phyloP scores from a whole-genome alignment of 2,329 filamentous ascomycete species.

The Pseudogymnoascus sp. region DNA sequence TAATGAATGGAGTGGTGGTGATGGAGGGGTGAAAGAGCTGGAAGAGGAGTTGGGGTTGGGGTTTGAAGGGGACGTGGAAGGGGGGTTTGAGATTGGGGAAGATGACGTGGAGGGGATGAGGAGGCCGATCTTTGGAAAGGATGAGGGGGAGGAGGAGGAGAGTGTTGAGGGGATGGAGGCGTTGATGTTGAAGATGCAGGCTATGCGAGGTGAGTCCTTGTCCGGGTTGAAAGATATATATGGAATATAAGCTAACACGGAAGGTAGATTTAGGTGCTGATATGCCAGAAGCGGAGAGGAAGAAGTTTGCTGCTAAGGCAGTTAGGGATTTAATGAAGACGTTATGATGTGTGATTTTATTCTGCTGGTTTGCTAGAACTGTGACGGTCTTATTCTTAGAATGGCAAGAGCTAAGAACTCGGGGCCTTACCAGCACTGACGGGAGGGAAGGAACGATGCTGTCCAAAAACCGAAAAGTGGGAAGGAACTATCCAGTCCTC shows the following conservation, averaged over 20 bases:
- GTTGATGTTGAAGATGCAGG: constrained; percentile 58
- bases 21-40: constrained; percentile 31
- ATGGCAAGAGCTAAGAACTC: neutral
- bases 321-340: constrained; percentile 56
- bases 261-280: constrained; percentile 47
- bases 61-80: constrained; percentile 33
- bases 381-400: neutral
- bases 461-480: neutral
- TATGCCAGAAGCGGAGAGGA: constrained; percentile 52
- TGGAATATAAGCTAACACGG: constrained; percentile 22
- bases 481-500: neutral
- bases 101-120: constrained; percentile 32
- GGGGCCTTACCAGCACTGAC: neutral
- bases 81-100: constrained; percentile 30
- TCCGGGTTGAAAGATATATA: too few species aligned
- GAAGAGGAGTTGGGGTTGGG: constrained; percentile 25
- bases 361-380: neutral
- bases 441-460: neutral
- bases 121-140: constrained; percentile 26
- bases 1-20: constrained; percentile 51
- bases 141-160: constrained; percentile 22
- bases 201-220: constrained; percentile 34
- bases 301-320: constrained; percentile 51
- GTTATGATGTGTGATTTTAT: constrained; percentile 15
- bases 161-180: constrained; percentile 50